Evolutionary conservation across 1,139 yeast species (phyloP).

Genomic region (Sugiyamaella neomexicana): DNA sequence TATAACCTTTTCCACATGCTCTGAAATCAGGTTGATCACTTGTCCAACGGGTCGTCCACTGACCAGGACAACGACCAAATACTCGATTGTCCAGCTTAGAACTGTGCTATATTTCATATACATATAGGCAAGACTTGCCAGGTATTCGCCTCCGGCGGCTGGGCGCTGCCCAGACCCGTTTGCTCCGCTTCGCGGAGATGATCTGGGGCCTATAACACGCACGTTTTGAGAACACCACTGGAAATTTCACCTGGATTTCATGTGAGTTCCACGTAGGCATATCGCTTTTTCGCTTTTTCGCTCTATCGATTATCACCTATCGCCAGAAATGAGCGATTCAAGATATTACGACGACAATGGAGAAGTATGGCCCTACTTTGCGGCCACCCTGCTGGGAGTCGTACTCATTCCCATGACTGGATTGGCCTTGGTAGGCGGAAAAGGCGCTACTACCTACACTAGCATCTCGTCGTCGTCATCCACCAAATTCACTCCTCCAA

Average conservation of each 20-base stretch:
- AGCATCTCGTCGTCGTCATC: neutral
- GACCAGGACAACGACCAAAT: too few species aligned
- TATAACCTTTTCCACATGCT: too few species aligned
- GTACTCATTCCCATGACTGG: slow-evolving; percentile 69
- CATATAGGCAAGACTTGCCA: too few species aligned
- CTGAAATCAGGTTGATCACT: too few species aligned
- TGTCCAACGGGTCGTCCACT: too few species aligned
- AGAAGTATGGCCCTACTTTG: slow-evolving; percentile 95
- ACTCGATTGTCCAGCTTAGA: too few species aligned
- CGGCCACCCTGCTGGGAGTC: slow-evolving; percentile 66
- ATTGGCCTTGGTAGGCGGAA: slow-evolving; percentile 4
- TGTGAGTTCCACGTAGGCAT: too few species aligned
- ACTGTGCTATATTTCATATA: too few species aligned
- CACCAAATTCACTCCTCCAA: slow-evolving; percentile 42
- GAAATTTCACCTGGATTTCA: too few species aligned
- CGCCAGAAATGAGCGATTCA: slow-evolving; percentile 42
- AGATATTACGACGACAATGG: slow-evolving; percentile 80
- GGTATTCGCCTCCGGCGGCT: neutral
- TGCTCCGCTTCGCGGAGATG: too few species aligned
- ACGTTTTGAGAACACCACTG: neutral
- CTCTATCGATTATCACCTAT: too few species aligned
- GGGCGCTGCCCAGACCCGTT: neutral
- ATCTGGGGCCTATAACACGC: neutral
- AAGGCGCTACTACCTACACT: neutral
- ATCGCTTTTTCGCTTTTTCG: too few species aligned